Base-by-base conservation (phyloP, 1,139 yeast species). In the Candida freyschussii region DNA sequence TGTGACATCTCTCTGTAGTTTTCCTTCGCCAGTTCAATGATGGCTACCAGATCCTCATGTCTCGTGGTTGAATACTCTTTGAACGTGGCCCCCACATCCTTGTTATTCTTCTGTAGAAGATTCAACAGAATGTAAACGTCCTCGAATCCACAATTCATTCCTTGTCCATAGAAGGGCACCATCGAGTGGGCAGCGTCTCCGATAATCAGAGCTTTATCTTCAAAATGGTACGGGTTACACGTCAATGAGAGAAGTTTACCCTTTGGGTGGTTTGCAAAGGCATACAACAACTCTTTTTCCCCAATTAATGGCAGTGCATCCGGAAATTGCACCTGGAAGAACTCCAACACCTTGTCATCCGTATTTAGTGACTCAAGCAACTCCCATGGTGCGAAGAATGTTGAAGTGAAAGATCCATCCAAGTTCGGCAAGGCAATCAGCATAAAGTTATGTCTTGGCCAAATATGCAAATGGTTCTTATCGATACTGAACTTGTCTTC, bases 111-210 rank as follows among this genome's bases (percentile, higher is more conserved):
- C 10, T 75, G 77, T 28, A 85, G 53, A 12, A 76, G 56, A 25
- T 70, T 67, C 63, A 82, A 62, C 35, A 89, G 62, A 2, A 79
- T 74, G 32, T 78, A 66, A 10, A 87, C 87, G 50, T 89, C 96
- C 57, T 89, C 96, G 53, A 89, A 82, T 2, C 97, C 97, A 53
- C 96, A 85, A 56, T 89, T 89, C 93, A 89, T 82, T 4, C 97
- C 97, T 56, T 89, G 97, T 7, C 96, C 96, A 51, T 87, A 89
- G 55, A 89, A 89, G 11, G 97, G 97, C 5, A 89, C 96, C 96
- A 87, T 87, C 12, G 93, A 78, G 57, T 89, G 97, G 0, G 96
- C 95, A 1, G 96, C 95, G 57, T 89, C 96, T 4, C 96, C 96
- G 21, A 89, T 63, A 6, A 89, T 62, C 11, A 89, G 63, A 12